Base-by-base conservation (phyloP, 176 grass and related monocot genomes). In the Paspalum vaginatum region DNA sequence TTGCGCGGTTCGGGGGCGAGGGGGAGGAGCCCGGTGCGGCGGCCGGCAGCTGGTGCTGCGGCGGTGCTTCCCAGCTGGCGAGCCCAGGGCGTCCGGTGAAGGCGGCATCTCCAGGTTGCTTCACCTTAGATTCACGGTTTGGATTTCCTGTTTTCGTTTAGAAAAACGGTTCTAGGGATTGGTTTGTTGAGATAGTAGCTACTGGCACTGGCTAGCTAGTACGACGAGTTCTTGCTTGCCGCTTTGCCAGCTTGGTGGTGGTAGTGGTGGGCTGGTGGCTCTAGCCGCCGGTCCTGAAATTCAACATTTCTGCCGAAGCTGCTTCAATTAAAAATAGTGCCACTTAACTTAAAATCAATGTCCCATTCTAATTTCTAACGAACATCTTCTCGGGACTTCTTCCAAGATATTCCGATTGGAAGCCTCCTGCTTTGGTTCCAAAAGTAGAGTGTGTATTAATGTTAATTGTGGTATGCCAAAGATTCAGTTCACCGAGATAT, bases 11-110 rank as follows among this genome's bases (percentile, higher is more conserved):
- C 37, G 55, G 40, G 42, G 71, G 39, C 53, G 39, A 64, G 1
- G 11, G 20, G 77, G 41, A 54, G 74, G 60, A 45, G 54, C 32
- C 53, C 26, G 60, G 20, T 37, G 61, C 41, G 42, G 47, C 20
- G 41, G 54, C 41, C 46, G 57, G 60, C 77, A 17, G 70, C 50
- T 48, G 40, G 46, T 78, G 57, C 50, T 78, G 81, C 81, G 51
- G 50, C 83, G 83, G 59, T 92, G 89, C 80, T 90, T 76, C 61
- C 70, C 89, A 9, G 65, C 53, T 80, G 79, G 88, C 39, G 84
- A 97, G 43, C 65, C 87, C 77, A 80, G 55, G 42, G 18, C 69
- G 43, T 27, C 83, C 44, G 87, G 86, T 16, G 84, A 95, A 74
- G 66, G 61, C 47, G 69, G 46, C 27, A 18, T 32, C 0, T 85